phyloP scores from a whole-genome alignment of 352 stramenopile species.

The Phytophthora macrochlamydospora region DNA sequence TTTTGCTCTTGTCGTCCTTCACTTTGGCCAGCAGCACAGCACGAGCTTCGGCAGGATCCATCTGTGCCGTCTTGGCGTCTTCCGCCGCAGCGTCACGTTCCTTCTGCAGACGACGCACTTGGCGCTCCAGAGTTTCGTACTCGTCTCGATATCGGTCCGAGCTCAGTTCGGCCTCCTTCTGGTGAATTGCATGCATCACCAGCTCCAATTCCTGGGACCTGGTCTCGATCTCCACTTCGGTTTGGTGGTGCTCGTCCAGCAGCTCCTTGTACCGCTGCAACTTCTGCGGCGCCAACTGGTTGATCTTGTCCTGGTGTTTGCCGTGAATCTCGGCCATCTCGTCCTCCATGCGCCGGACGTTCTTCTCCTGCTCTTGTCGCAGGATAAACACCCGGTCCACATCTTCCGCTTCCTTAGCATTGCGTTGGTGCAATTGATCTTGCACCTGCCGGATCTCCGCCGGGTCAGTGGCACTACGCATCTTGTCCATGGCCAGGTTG shows the following conservation, averaged over 20 bases:
- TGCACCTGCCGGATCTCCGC: constrained; percentile 72
- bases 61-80: constrained; percentile 84
- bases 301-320: constrained; percentile 89
- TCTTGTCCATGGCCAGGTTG: constrained; percentile 94
- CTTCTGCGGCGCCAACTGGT: constrained; percentile 87
- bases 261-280: constrained; percentile 80
- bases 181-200: constrained; percentile 74
- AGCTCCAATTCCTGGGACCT: constrained; percentile 71
- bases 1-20: constrained; percentile 86
- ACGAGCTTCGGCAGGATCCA: constrained; percentile 89
- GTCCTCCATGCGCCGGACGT: constrained; percentile 66
- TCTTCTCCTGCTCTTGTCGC: constrained; percentile 83
- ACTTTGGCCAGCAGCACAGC: constrained; percentile 85
- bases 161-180: constrained; percentile 76
- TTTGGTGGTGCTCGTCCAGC: constrained; percentile 72
- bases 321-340: constrained; percentile 82
- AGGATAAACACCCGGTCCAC: constrained; percentile 90
- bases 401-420: constrained; percentile 86
- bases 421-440: constrained; percentile 72
- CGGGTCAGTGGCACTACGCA: constrained; percentile 70
- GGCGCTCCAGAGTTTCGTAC: constrained; percentile 75
- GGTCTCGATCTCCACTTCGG: constrained; percentile 78
- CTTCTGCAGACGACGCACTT: constrained; percentile 70
- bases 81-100: constrained; percentile 81
- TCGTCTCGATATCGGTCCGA: constrained; percentile 76